These are phyloP conservation scores for Nannochloropsis oceanica DNA, from an alignment of 108 stramenopile species.

Conservation along the genomic window DNA sequence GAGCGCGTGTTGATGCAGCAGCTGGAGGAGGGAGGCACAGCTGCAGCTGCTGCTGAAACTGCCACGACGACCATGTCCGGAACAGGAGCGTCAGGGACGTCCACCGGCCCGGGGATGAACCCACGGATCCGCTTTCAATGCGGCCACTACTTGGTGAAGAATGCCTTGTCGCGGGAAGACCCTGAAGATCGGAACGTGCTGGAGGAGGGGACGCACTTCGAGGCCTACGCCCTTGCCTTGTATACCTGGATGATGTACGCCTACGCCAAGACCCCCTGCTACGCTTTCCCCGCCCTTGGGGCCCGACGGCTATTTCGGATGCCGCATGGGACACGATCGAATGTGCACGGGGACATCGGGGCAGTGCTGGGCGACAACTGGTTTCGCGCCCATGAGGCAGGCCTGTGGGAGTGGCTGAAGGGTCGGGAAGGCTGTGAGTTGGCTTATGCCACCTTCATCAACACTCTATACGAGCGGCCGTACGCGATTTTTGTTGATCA, in stretches of 20 bases:
- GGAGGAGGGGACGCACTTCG: conserved; percentile 1
- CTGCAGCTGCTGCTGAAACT: neutral
- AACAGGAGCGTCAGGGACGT: neutral
- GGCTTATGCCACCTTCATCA: conserved; percentile 66
- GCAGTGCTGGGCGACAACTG: conserved; percentile 20
- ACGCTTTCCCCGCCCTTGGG: neutral
- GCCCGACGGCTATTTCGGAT: neutral
- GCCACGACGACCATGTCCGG: neutral
- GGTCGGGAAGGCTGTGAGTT: conserved; percentile 56
- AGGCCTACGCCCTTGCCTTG: neutral
- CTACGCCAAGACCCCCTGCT: conserved; percentile 2
- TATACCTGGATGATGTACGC: neutral
- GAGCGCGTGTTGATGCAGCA: neutral
- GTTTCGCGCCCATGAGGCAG: conserved; percentile 16
- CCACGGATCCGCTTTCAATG: neutral
- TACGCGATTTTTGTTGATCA: conserved; percentile 83
- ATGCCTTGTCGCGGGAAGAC: neutral
- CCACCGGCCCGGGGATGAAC: neutral
- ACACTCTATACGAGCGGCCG: conserved; percentile 57
- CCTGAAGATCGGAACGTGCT: neutral
- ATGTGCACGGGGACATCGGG: neutral
- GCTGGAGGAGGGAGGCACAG: neutral
- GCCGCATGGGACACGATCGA: neutral
- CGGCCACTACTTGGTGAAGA: neutral
- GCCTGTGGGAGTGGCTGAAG: neutral